phyloP scores from a whole-genome alignment of 2,329 filamentous ascomycete species.

The Lachnellula willkommii region DNA sequence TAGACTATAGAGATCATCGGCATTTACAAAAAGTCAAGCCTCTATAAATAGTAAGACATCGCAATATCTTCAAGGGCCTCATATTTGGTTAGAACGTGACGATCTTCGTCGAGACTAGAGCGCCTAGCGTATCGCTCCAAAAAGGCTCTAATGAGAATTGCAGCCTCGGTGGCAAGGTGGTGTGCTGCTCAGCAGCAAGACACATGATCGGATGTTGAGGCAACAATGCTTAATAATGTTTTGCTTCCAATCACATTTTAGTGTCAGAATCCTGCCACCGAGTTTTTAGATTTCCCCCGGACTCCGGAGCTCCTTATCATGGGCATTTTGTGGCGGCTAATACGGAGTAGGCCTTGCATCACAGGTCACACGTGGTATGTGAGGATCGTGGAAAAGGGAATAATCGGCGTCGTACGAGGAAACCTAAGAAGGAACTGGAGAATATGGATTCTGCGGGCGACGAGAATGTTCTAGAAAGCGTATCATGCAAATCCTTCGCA shows the following conservation, averaged over 20 bases:
- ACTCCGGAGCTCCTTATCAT: neutral
- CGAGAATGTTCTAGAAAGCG: no score
- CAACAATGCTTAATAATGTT: neutral
- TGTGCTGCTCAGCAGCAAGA: neutral
- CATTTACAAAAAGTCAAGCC: no score
- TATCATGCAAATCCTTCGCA: no score
- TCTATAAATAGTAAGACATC: no score
- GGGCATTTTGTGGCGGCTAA: neutral
- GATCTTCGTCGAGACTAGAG: no score
- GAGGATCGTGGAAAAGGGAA: neutral
- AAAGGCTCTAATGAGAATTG: no score
- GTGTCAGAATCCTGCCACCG: neutral
- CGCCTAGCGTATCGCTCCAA: no score
- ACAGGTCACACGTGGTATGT: neutral
- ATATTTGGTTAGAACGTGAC: no score
- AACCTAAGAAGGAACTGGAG: no score
- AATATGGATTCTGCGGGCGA: no score
- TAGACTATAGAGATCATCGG: no score
- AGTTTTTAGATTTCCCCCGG: neutral
- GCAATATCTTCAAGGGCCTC: no score
- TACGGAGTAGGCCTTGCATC: neutral
- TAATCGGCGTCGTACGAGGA: neutral
- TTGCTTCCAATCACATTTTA: neutral
- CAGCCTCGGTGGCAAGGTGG: conserved; percentile 1
- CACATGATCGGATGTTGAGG: neutral